These are phyloP conservation scores for Microdochium nivale DNA, from an alignment of 2,329 filamentous ascomycete species.

Conservation along the genomic window DNA sequence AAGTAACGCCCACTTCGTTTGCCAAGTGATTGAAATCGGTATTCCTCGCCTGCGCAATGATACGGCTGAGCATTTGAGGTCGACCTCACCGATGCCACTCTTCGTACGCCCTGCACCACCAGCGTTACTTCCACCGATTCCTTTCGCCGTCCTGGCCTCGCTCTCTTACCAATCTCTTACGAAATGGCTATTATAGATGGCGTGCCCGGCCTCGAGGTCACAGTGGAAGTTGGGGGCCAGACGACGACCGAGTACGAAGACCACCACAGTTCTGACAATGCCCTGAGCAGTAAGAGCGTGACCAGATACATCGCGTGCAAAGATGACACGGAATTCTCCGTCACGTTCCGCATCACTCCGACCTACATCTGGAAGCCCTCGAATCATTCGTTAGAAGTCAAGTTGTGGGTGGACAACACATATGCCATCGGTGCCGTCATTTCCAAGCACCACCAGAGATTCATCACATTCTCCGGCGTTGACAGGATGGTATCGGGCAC, in stretches of 20 bases:
- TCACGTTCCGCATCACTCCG: slow-evolving; percentile 8
- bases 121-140: too few species aligned
- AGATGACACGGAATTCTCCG: slow-evolving; percentile 14
- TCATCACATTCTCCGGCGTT: slow-evolving; percentile 2
- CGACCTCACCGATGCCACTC: too few species aligned
- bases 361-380: slow-evolving; percentile 16
- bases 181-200: slow-evolving; percentile 16
- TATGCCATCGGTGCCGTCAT: slow-evolving; percentile 6
- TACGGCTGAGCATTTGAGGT: too few species aligned
- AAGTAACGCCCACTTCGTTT: too few species aligned
- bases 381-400: slow-evolving; percentile 9
- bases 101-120: too few species aligned
- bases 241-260: slow-evolving; percentile 15
- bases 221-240: slow-evolving; percentile 9
- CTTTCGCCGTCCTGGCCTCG: too few species aligned
- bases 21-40: too few species aligned
- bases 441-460: slow-evolving; percentile 5
- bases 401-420: slow-evolving; percentile 13
- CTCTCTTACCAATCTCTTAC: too few species aligned
- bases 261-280: slow-evolving; percentile 8
- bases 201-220: slow-evolving; percentile 13
- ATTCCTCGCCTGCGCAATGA: too few species aligned
- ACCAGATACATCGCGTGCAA: slow-evolving; percentile 20
- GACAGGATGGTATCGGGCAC: too few species aligned
- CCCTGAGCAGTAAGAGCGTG: slow-evolving; percentile 1